phyloP scores from a whole-genome alignment of 148 eudicot species.

The Spergularia marina region DNA sequence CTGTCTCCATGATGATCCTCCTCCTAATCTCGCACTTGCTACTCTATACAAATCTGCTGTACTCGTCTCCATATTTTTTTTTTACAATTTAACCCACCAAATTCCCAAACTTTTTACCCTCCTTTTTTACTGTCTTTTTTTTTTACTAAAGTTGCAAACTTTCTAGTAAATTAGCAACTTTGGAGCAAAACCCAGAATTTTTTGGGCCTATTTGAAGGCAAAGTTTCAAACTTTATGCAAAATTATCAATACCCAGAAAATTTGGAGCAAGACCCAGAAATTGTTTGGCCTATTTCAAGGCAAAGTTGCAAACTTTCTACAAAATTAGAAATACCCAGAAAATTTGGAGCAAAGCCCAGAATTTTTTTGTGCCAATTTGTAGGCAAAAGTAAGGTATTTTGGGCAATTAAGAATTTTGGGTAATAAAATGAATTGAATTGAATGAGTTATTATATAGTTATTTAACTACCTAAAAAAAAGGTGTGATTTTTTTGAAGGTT shows the following conservation, averaged over 20 bases:
- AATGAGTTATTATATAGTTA: not conserved
- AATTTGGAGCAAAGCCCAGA: constrained; percentile 1
- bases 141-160: not conserved
- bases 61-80: constrained; percentile 40
- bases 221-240: not conserved
- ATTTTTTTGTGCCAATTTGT: not conserved
- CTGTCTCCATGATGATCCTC: constrained; percentile 54
- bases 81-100: too few species aligned
- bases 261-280: constrained; percentile 8
- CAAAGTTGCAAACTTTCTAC: not conserved
- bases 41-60: constrained; percentile 46
- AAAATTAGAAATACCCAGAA: constrained; percentile 1
- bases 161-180: not conserved
- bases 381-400: not conserved
- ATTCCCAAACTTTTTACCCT: too few species aligned
- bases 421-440: not conserved
- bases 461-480: too few species aligned
- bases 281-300: not conserved
- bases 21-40: constrained; percentile 52
- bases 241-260: constrained; percentile 10
- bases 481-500: not conserved
- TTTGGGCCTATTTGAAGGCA: not conserved
- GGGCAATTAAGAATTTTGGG: too few species aligned
- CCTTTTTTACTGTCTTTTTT: not conserved
- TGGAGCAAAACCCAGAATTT: constrained; percentile 4